Conservation (phyloP, 2,329 filamentous ascomycete genomes). For the Chaetomium sp. region DNA sequence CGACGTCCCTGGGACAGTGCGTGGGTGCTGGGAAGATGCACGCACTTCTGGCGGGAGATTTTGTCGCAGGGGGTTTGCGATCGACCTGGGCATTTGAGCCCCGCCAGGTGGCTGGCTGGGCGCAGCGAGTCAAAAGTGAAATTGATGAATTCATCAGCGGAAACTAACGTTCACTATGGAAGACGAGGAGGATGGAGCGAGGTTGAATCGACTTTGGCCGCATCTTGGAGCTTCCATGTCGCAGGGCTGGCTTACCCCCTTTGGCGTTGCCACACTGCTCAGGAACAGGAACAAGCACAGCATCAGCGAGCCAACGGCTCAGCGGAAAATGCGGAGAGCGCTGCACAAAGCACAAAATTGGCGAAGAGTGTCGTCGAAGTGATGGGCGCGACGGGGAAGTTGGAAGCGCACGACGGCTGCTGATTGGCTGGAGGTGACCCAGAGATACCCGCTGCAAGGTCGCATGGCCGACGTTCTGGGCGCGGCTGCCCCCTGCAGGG, state of each 20-base stretch:
- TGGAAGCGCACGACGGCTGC: not conserved
- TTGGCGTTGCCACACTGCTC: not conserved
- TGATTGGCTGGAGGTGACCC: conserved; percentile 2
- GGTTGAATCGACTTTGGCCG: not conserved
- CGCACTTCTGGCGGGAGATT: not conserved
- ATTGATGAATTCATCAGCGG: too few relatives aligned
- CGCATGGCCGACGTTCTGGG: conserved; percentile 3
- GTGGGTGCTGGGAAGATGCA: conserved; percentile 6
- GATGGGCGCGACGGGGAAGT: not conserved
- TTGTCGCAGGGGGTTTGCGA: conserved; percentile 1
- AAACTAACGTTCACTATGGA: too few relatives aligned
- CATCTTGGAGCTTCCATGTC: not conserved
- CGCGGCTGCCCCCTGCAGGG: conserved; percentile 4
- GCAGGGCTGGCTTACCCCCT: too few relatives aligned
- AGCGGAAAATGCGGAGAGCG: not conserved
- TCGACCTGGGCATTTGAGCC: not conserved
- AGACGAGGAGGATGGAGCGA: too few relatives aligned
- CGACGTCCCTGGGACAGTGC: conserved; percentile 1
- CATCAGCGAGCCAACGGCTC: too few relatives aligned
- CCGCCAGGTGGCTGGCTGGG: not conserved
- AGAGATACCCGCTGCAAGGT: conserved; percentile 7
- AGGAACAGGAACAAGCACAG: not conserved
- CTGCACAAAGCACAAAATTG: conserved; percentile 4
- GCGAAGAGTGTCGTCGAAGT: conserved; percentile 2
- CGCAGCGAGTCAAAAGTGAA: not conserved